Evolutionary conservation across 2,329 filamentous ascomycete species (phyloP).

Genomic region (Hypomyces rosellus): DNA sequence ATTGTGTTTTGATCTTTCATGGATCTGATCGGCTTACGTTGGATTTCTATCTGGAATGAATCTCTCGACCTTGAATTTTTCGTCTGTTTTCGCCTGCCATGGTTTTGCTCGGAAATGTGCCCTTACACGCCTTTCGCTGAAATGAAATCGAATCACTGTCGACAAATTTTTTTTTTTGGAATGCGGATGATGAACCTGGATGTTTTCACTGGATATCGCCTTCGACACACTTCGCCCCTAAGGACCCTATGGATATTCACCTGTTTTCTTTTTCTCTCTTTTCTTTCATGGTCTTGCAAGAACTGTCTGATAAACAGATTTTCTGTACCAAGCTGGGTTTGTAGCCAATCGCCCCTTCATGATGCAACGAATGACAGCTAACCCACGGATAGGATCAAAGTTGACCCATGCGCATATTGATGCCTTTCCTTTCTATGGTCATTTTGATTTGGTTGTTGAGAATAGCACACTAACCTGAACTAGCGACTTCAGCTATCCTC

Average conservation of each 20-base stretch:
- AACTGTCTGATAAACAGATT: conserved; percentile 12
- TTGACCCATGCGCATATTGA: conserved; percentile 40
- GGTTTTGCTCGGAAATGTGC: no score
- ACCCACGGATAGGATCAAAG: conserved; percentile 46
- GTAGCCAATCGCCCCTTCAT: conserved; percentile 21
- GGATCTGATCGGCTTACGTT: conserved; percentile 2
- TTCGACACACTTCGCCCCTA: no score
- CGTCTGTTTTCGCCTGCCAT: no score
- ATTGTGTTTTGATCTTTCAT: conserved; percentile 1
- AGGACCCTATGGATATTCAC: not conserved
- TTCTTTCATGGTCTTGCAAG: conserved; percentile 4
- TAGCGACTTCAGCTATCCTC: conserved; percentile 53
- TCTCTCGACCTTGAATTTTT: no score
- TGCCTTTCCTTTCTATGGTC: conserved; percentile 27
- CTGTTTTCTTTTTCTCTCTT: not conserved
- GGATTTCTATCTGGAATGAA: conserved; percentile 3
- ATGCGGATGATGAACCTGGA: no score
- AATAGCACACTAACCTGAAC: conserved; percentile 51
- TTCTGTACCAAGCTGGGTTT: conserved; percentile 19
- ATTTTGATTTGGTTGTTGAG: conserved; percentile 35
- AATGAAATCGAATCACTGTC: no score
- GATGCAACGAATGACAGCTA: conserved; percentile 15
- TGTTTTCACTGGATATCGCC: no score
- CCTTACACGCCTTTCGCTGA: no score
- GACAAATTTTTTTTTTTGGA: no score